These are phyloP conservation scores for Carpinus viminea DNA, from an alignment of 306 rosid species.

Conservation along the genomic window DNA sequence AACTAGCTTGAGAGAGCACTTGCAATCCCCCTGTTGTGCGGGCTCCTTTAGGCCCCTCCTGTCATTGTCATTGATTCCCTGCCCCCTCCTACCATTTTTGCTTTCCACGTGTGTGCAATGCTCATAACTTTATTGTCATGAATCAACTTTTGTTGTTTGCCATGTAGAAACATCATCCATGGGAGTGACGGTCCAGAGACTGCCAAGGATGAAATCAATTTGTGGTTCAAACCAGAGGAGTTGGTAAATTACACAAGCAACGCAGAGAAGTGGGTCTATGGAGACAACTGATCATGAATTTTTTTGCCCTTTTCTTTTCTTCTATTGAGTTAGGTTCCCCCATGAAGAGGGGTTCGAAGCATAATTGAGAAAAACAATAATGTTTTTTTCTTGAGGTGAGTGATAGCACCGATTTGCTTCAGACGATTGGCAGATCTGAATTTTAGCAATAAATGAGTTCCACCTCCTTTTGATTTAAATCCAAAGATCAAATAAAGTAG, in stretches of 20 bases:
- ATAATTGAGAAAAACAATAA: constrained; percentile 31
- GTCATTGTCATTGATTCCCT: too few species aligned
- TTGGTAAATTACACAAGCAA: constrained; percentile 83
- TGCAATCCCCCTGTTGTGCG: too few species aligned
- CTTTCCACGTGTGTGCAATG: background rate
- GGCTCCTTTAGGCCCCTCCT: too few species aligned
- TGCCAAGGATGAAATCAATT: constrained; percentile 77
- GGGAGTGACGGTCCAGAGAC: constrained; percentile 98
- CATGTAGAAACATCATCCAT: constrained; percentile 82
- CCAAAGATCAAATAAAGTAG: background rate
- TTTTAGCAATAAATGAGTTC: constrained; percentile 21
- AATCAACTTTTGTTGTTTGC: constrained; percentile 15
- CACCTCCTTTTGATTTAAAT: constrained; percentile 13
- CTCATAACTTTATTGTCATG: constrained; percentile 23
- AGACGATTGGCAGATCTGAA: background rate
- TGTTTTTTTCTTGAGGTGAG: constrained; percentile 18
- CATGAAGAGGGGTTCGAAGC: constrained; percentile 22
- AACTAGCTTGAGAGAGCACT: too few species aligned
- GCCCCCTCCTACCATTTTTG: background rate
- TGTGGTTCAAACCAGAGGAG: constrained; percentile 93
- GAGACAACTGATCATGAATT: constrained; percentile 40
- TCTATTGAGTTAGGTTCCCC: constrained; percentile 12
- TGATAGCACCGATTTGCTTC: constrained; percentile 5
- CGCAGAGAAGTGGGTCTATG: constrained; percentile 91
- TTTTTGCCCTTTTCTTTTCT: constrained; percentile 3